Conservation (phyloP, 768 basidiomycete species). For the Termitomyces sp. region DNA sequence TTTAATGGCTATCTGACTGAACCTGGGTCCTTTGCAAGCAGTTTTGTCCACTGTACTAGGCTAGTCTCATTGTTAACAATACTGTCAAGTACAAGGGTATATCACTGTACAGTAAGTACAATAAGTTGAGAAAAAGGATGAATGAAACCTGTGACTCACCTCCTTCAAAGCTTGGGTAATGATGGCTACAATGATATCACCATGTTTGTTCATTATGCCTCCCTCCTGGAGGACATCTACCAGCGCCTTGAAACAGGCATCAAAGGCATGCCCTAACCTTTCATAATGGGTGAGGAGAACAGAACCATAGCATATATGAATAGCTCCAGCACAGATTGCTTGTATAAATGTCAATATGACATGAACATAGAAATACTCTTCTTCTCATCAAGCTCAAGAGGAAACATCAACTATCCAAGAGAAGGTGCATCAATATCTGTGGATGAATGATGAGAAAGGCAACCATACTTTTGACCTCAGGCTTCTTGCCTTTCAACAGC, state of each 20-base stretch:
- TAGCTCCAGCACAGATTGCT: constrained; percentile 75
- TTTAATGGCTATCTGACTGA: constrained; percentile 45
- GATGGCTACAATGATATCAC: constrained; percentile 64
- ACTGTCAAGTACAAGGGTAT: constrained; percentile 73
- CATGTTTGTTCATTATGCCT: constrained; percentile 71
- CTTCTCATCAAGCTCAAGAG: constrained; percentile 56
- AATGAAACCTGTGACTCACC: constrained; percentile 38
- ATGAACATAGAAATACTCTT: constrained; percentile 79
- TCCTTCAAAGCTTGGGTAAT: constrained; percentile 71
- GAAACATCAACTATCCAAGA: constrained; percentile 29
- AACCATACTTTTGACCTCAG: constrained; percentile 31
- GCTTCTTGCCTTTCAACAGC: constrained; percentile 27
- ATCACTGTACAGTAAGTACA: constrained; percentile 43
- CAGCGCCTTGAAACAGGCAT: constrained; percentile 76
- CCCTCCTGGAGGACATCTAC: constrained; percentile 85
- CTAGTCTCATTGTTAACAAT: constrained; percentile 60
- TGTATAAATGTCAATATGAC: constrained; percentile 80
- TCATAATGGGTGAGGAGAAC: constrained; percentile 83
- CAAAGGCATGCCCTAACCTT: constrained; percentile 77
- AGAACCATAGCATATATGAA: constrained; percentile 76
- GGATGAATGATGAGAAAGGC: background rate
- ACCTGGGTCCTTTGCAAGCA: constrained; percentile 52
- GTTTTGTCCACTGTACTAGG: constrained; percentile 70
- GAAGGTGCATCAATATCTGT: background rate
- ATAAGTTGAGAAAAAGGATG: constrained; percentile 3